Evolutionary conservation across 805 yeast genomes (phyloP), one percentile per base, ranked within the genome.

Genomic region (Saccharomycopsis babjevae): DNA sequence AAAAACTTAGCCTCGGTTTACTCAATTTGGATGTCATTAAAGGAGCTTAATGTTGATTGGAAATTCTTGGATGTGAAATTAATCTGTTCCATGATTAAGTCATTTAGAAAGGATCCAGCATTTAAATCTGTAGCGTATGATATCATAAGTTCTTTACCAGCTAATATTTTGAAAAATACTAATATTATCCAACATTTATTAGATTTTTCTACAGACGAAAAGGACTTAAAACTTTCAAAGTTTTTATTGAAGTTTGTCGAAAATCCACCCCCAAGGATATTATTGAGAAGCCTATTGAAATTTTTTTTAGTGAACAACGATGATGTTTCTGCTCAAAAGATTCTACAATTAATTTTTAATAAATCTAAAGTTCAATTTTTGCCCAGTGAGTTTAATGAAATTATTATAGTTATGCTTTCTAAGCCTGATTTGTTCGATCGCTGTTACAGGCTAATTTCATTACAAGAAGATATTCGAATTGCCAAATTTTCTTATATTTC

Each of bases 1-100:
- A 60, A 60, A 25, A 60, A 60, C 46, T 39, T 54, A 13, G 58
- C 60, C n/a, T 32, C 62, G 3, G 57, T 52, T 15, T 60, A 60
- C 20, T 43, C 54, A 20, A 34, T 60, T 32, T 60, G 62, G 62
- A 38, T 50, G 28, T 32, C 30, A 5, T 13, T 60, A 22, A 43
- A 32, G 5, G 20, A 22, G 18, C 39, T 32, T 25, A 57, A 57
- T 13, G n/a, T 60, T 6, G 62, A 60, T 16, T 57, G 57, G 36
- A 50, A 20, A 5, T 22, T 39, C 6, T 36, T 32, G 13, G 58
- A 57, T 36, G 34, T 50, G 15, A 16, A 28, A 39, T 20, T 57
- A n/a, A 52, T 60, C 32, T 28, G 18, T 8, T 20, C 32, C 8
- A 22, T 54, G 20, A 52, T 60, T 16, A 57, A 46, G 8, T 16